A percentile compares a stretch with the other conserved stretches of the same genome.
These are phyloP conservation scores for Cutaneotrichosporon spelunceum DNA, from an alignment of 1,284 basidiomycete species.

Conservation along the genomic window DNA sequence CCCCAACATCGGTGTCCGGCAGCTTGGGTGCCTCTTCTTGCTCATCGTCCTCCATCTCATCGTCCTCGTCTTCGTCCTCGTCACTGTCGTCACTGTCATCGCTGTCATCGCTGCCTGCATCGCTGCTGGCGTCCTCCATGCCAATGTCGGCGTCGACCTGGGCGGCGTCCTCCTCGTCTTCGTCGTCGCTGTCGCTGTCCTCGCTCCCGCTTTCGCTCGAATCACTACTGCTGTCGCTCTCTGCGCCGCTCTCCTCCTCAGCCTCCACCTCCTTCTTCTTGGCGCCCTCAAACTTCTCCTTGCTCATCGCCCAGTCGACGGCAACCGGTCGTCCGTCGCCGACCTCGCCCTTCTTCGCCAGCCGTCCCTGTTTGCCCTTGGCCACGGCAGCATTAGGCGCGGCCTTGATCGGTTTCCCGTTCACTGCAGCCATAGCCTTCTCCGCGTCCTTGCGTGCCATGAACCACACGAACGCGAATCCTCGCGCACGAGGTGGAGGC, in stretches of 20 bases:
- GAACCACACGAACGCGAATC: slow-evolving; percentile 97
- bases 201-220: slow-evolving; percentile 55
- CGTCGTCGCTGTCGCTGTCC: slow-evolving; percentile 47
- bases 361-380: slow-evolving; percentile 46
- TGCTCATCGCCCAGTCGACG: slow-evolving; percentile 95
- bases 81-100: slow-evolving; percentile 29
- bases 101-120: slow-evolving; percentile 55
- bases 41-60: slow-evolving; percentile 57
- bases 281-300: slow-evolving; percentile 78
- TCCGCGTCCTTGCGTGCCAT: slow-evolving; percentile 80
- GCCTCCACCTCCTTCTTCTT: slow-evolving; percentile 55
- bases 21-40: slow-evolving; percentile 66
- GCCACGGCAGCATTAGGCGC: slow-evolving; percentile 39
- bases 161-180: slow-evolving; percentile 58
- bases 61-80: slow-evolving; percentile 55
- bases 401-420: slow-evolving; percentile 65
- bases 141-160: slow-evolving; percentile 56
- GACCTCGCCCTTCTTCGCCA: slow-evolving; percentile 45
- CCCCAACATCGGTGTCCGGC: slow-evolving; percentile 76
- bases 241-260: slow-evolving; percentile 45
- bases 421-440: slow-evolving; percentile 74
- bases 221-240: slow-evolving; percentile 18
- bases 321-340: slow-evolving; percentile 69
- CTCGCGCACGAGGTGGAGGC: slow-evolving; percentile 60
- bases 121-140: slow-evolving; percentile 46